Base-by-base conservation (phyloP, 805 yeast species). In the Metschnikowia gelsemii region DNA sequence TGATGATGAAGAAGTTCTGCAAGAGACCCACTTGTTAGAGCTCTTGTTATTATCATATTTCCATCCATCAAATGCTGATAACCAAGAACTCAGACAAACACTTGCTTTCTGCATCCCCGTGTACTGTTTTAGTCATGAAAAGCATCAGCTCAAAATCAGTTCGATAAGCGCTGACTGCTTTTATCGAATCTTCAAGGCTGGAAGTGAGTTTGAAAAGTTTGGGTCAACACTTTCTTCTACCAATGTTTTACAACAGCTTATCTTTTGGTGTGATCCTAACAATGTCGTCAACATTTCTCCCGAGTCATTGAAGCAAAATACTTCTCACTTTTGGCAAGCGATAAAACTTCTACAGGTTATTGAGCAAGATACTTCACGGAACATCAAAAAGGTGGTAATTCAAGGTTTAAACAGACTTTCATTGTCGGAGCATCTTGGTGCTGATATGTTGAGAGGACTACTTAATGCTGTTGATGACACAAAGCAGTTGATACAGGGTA, bases 21-120 rank as follows among this genome's bases (percentile, higher is more conserved):
- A 59, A 16, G 69, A 63, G 31, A 58, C 56, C 30, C 63, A 64
- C 42, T 63, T 88, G 27, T 76, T 85, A 52, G 90, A 84, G 56
- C 76, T 85, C 0, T 68, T 90, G 40, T 63, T 89, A 3, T 61
- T 86, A 39, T 75, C 85, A 0, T 91, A 88, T 55, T 90, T 87
- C 64, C 80, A 84, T 39, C 89, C 93, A 0, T 61, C 67, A 3
- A 82, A 82, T 40, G 62, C 76, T 4, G 63, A 69, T 4, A 87
- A 87, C 52, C 82, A 78, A 42, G 77, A 80, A 12, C 67, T 90
- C 46, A 71, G 81, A 35, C 97, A 90, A 60, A 85, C 86, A 0
- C 75, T 90, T 45, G 79, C 93, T 8, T 90, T 87, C 55, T 89
- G 96, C 58, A 71, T 90, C 13, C 96, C 97, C 0, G 95, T 86